phyloP scores from a whole-genome alignment of 2,329 filamentous ascomycete species.

The Colletotrichum nymphaeae region DNA sequence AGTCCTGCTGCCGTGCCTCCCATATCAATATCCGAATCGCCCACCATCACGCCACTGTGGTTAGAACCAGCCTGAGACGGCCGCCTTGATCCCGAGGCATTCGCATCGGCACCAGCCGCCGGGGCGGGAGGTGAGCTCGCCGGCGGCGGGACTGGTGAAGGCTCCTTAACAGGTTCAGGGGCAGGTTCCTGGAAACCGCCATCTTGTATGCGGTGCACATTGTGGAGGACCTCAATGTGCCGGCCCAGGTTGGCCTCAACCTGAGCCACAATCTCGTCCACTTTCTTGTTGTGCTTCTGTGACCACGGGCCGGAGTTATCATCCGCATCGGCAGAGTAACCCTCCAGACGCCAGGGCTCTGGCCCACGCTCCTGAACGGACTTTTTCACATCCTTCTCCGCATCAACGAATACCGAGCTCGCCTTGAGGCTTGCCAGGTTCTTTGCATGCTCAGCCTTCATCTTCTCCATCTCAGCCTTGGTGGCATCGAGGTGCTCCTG shows the following conservation, averaged over 20 bases:
- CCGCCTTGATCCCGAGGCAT: constrained; percentile 57
- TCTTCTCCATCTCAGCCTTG: constrained; percentile 83
- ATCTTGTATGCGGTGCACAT: constrained; percentile 78
- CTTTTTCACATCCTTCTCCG: constrained; percentile 80
- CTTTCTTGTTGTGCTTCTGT: constrained; percentile 61
- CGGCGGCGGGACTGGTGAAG: constrained; percentile 39
- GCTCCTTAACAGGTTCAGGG: constrained; percentile 53
- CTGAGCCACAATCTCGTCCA: constrained; percentile 80
- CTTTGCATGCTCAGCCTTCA: constrained; percentile 83
- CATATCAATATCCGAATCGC: constrained; percentile 74
- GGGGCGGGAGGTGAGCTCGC: constrained; percentile 23
- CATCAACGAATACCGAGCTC: constrained; percentile 75
- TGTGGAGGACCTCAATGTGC: constrained; percentile 71
- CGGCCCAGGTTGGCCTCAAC: constrained; percentile 79
- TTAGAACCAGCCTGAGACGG: constrained; percentile 67
- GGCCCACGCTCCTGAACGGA: constrained; percentile 69
- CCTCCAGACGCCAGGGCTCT: constrained; percentile 74
- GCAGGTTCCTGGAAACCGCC: constrained; percentile 78
- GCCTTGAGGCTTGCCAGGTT: constrained; percentile 80
- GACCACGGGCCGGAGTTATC: constrained; percentile 48
- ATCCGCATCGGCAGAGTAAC: constrained; percentile 58
- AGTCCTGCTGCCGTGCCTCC: constrained; percentile 71
- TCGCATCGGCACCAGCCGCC: constrained; percentile 37
- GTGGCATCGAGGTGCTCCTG: constrained; percentile 78
- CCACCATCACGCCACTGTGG: constrained; percentile 65